phyloP scores from a whole-genome alignment of 2,329 filamentous ascomycete species.

The Phaeomoniella chlamydospora region DNA sequence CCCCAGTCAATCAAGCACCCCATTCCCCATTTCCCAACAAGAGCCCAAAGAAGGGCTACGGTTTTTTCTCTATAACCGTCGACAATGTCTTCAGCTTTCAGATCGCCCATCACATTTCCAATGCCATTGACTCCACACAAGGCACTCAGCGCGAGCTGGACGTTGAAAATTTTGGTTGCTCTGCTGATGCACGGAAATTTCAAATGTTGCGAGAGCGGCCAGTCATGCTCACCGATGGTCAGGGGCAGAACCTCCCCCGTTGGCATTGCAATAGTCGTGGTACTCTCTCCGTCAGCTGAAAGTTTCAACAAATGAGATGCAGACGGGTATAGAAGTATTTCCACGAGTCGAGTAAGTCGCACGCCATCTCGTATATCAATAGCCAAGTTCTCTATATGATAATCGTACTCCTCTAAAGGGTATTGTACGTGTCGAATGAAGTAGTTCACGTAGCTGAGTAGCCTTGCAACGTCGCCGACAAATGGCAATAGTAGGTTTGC shows the following conservation, averaged over 20 bases:
- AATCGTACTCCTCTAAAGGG: conserved; percentile 43
- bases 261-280: conserved; percentile 29
- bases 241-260: conserved; percentile 25
- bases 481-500: conserved; percentile 41
- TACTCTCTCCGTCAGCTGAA: conserved; percentile 16
- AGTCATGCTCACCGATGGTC: conserved; percentile 19
- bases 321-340: conserved; percentile 36
- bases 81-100: conserved; percentile 44
- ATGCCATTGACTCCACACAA: conserved; percentile 29
- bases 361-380: conserved; percentile 49
- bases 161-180: conserved; percentile 44
- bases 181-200: conserved; percentile 42
- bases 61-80: conserved; percentile 52
- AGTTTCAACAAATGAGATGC: conserved; percentile 13
- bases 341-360: conserved; percentile 42
- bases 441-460: conserved; percentile 42
- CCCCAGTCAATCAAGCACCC: conserved; percentile 38
- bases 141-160: conserved; percentile 40
- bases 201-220: conserved; percentile 40
- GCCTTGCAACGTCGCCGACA: conserved; percentile 40
- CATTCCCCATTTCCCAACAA: conserved; percentile 44
- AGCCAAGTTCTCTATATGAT: conserved; percentile 44
- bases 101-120: conserved; percentile 22
- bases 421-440: conserved; percentile 39
- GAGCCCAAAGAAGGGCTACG: conserved; percentile 43